These are phyloP conservation scores for Hanseniaspora hatyaiensis DNA, from an alignment of 805 yeast species.

Conservation along the genomic window DNA sequence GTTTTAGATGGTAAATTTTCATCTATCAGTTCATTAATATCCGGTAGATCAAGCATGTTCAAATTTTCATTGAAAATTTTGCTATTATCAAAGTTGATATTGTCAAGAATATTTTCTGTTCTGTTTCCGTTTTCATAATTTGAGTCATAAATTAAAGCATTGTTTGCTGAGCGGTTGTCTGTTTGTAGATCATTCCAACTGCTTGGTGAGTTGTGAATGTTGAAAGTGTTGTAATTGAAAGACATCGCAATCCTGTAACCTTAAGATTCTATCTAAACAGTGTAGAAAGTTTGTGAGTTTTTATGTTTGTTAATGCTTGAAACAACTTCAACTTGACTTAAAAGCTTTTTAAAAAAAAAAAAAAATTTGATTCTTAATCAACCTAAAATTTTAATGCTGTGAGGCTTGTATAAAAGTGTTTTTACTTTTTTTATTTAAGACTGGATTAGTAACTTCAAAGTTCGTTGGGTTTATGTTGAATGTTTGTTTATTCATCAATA, in stretches of 20 bases:
- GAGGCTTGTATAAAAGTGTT: too few relatives aligned
- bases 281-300: neutral
- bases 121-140: neutral
- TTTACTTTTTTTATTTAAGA: too few relatives aligned
- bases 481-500: too few relatives aligned
- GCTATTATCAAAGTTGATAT: neutral
- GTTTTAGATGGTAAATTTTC: neutral
- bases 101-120: neutral
- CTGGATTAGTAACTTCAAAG: too few relatives aligned
- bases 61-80: conserved; percentile 8
- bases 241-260: too few relatives aligned
- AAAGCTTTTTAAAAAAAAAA: too few relatives aligned
- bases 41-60: conserved; percentile 1
- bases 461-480: too few relatives aligned
- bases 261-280: neutral
- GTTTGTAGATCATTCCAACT: neutral
- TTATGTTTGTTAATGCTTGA: too few relatives aligned
- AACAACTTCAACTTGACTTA: neutral
- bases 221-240: neutral
- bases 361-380: too few relatives aligned
- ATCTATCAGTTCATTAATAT: conserved; percentile 12
- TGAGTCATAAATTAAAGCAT: conserved; percentile 2
- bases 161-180: neutral
- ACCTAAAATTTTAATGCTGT: too few relatives aligned
- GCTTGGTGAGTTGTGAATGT: neutral